Percentiles rank a stretch among this genome's conserved stretches.
phyloP scores from a whole-genome alignment of 345 rosid genomes.

The Rubroshorea leprosula region DNA sequence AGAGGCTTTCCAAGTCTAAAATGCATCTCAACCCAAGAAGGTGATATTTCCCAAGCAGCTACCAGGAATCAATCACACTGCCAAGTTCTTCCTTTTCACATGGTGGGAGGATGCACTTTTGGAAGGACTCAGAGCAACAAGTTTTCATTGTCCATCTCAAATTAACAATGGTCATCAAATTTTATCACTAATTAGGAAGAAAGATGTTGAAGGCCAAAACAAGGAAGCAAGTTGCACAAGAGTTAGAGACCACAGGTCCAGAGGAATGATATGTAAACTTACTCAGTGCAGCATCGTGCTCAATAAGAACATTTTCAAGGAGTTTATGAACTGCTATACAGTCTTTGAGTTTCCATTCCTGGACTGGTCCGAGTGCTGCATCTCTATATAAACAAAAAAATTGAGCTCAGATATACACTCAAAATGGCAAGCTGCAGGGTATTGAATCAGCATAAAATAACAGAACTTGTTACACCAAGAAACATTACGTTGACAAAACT shows the following conservation, averaged over 20 bases:
- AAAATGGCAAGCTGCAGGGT: neutral
- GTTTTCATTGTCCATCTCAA: too few relatives aligned
- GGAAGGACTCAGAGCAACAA: too few relatives aligned
- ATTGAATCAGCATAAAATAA: neutral
- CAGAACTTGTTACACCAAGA: neutral
- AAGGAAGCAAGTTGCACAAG: too few relatives aligned
- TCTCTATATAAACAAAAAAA: slow-evolving; percentile 26
- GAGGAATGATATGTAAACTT: slow-evolving; percentile 25
- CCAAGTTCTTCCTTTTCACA: too few relatives aligned
- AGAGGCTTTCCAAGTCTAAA: too few relatives aligned
- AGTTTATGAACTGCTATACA: slow-evolving; percentile 71
- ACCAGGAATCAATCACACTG: too few relatives aligned
- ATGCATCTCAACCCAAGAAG: too few relatives aligned
- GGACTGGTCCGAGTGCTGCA: slow-evolving; percentile 54
- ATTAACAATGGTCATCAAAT: too few relatives aligned
- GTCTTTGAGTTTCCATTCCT: slow-evolving; percentile 78
- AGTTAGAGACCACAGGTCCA: neutral
- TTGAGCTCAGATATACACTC: neutral
- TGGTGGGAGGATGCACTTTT: too few relatives aligned
- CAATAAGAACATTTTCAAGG: slow-evolving; percentile 35
- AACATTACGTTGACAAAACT: slow-evolving; percentile 44
- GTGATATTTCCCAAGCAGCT: too few relatives aligned
- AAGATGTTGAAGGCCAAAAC: too few relatives aligned
- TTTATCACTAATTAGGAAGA: too few relatives aligned
- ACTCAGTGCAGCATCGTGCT: slow-evolving; percentile 70